phyloP scores from a whole-genome alignment of 1,284 basidiomycete genomes.

The Golubevia sp. region DNA sequence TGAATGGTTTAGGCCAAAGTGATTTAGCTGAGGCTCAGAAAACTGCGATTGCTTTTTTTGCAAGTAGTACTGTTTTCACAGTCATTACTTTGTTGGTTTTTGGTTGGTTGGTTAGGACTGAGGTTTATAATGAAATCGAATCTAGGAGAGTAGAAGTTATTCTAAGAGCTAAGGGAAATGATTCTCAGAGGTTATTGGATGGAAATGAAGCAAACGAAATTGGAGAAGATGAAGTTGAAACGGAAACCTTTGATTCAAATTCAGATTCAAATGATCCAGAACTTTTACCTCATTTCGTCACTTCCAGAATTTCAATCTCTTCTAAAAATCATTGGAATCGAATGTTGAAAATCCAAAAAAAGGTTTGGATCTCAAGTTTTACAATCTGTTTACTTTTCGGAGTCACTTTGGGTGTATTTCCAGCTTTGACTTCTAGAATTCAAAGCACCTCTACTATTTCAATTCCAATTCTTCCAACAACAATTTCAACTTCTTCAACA shows the following conservation, averaged over 20 bases:
- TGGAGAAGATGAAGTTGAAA: not conserved
- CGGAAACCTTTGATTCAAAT: not conserved
- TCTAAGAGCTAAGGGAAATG: not conserved
- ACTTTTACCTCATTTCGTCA: not conserved
- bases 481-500: not conserved
- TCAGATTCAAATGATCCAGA: not conserved
- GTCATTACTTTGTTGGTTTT: not conserved
- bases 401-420: conserved; percentile 42
- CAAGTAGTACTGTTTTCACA: not conserved
- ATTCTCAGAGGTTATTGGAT: not conserved
- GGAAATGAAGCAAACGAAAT: not conserved
- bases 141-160: not conserved
- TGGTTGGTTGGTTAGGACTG: not conserved
- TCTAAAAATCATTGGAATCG: too few relatives aligned
- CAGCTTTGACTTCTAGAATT: conserved; percentile 40
- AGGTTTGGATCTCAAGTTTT: conserved; percentile 26
- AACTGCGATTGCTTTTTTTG: conserved; percentile 2
- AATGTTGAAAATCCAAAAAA: conserved; percentile 21
- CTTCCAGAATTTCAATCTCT: not conserved
- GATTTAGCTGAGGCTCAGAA: not conserved
- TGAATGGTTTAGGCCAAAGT: too few relatives aligned
- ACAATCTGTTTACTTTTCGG: conserved; percentile 20
- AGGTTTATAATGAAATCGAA: conserved; percentile 1
- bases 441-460: conserved; percentile 4
- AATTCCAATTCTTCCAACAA: conserved; percentile 1